Conservation (phyloP, 441 rosid species). For the Brassica hybrid region DNA sequence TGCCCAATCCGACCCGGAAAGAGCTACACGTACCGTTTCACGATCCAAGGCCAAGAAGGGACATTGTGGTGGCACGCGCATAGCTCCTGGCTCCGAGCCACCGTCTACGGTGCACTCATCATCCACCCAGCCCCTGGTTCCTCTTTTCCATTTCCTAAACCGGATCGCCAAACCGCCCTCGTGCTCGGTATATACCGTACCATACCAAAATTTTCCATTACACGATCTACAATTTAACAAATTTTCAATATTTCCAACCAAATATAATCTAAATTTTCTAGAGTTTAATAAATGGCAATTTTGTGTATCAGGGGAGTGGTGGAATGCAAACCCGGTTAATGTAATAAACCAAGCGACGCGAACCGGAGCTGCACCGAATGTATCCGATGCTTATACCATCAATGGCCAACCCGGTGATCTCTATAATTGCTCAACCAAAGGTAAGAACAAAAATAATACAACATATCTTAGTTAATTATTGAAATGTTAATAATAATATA, state of each 20-base stretch:
- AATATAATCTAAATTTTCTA: neutral
- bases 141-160: constrained; percentile 75
- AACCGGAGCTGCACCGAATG: constrained; percentile 78
- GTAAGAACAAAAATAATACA: constrained; percentile 37
- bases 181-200: constrained; percentile 64
- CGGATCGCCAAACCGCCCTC: constrained; percentile 64
- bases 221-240: neutral
- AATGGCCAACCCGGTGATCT: constrained; percentile 94
- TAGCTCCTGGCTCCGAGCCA: constrained; percentile 90
- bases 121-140: constrained; percentile 68
- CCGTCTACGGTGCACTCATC: constrained; percentile 88
- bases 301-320: constrained; percentile 78
- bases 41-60: constrained; percentile 82
- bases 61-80: constrained; percentile 99
- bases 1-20: constrained; percentile 87
- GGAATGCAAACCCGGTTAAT: constrained; percentile 86
- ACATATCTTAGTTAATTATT: neutral
- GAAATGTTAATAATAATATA: neutral
- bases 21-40: constrained; percentile 80
- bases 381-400: constrained; percentile 84
- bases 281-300: neutral
- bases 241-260: neutral
- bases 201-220: neutral
- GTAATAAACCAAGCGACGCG: constrained; percentile 59
- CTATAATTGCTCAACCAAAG: constrained; percentile 79